Conservation (phyloP, 2,329 filamentous ascomycete species). For the Lachnellula occidentalis region DNA sequence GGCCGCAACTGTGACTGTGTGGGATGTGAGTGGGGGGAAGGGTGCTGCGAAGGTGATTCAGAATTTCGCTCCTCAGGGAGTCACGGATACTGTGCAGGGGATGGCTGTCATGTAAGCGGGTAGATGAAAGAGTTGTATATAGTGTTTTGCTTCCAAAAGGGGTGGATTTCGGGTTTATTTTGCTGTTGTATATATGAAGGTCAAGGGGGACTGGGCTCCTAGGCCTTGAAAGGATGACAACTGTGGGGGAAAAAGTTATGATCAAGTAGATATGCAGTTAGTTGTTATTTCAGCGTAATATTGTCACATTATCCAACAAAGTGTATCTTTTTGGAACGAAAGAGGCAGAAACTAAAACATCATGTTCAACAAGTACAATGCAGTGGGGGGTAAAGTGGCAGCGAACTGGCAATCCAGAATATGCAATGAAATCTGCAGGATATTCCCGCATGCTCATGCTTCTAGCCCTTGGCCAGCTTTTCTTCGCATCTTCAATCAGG, state of each 20-base stretch:
- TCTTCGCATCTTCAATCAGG: too few species aligned
- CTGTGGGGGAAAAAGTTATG: too few species aligned
- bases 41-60: conserved; percentile 33
- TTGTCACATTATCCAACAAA: too few species aligned
- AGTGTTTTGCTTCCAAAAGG: background rate
- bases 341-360: too few species aligned
- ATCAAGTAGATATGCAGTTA: too few species aligned
- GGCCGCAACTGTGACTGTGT: conserved; percentile 32
- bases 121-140: background rate
- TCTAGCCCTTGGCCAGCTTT: background rate
- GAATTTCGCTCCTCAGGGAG: conserved; percentile 30
- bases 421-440: background rate
- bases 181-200: background rate
- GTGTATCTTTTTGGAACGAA: too few species aligned
- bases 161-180: too few species aligned
- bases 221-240: background rate
- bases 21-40: conserved; percentile 33
- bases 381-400: background rate
- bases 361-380: background rate
- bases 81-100: conserved; percentile 31
- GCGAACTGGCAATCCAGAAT: background rate
- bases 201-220: background rate
- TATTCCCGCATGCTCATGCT: conserved; percentile 4
- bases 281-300: too few species aligned
- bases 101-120: conserved; percentile 26